Evolutionary conservation across 2,329 filamentous ascomycete species (phyloP).

Genomic region (Fusarium verrucosum): DNA sequence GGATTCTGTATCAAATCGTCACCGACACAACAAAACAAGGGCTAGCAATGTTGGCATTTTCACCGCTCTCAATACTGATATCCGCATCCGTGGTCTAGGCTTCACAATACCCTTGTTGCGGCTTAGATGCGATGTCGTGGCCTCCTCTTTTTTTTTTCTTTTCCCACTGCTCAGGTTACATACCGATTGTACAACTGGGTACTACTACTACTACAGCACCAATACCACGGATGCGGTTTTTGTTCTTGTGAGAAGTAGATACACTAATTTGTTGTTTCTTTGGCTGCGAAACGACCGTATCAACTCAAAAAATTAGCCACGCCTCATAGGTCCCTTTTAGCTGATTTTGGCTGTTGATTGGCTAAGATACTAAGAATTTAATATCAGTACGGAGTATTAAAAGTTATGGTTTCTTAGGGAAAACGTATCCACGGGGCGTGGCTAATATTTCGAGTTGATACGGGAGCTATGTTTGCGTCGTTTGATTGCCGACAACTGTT

Average conservation of each 20-base stretch:
- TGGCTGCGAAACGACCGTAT: not conserved
- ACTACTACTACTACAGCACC: not conserved
- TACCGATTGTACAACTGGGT: slow-evolving; percentile 1
- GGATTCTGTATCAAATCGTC: slow-evolving; percentile 4
- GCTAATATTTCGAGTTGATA: no score
- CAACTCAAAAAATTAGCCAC: no score
- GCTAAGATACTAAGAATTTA: no score
- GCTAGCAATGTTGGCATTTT: slow-evolving; percentile 26
- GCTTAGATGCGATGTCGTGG: slow-evolving; percentile 16
- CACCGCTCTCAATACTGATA: slow-evolving; percentile 41
- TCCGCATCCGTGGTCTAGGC: slow-evolving; percentile 12
- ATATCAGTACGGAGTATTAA: no score
- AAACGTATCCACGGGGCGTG: no score
- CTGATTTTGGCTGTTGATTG: no score
- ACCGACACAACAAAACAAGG: slow-evolving; percentile 47
- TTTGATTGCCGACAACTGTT: not conserved
- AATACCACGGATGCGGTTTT: slow-evolving; percentile 25
- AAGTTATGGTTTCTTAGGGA: no score
- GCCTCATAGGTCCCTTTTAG: no score
- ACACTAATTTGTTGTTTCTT: slow-evolving; percentile 12
- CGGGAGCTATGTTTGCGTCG: no score
- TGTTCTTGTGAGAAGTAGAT: not conserved
- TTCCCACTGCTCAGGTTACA: slow-evolving; percentile 5
- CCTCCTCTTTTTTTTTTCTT: slow-evolving; percentile 9
- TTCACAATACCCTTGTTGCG: slow-evolving; percentile 18